Evolutionary conservation across 164 flowering plant genomes (phyloP), one percentile per base, ranked within the genome.

Genomic region (Vitis rupestris): DNA sequence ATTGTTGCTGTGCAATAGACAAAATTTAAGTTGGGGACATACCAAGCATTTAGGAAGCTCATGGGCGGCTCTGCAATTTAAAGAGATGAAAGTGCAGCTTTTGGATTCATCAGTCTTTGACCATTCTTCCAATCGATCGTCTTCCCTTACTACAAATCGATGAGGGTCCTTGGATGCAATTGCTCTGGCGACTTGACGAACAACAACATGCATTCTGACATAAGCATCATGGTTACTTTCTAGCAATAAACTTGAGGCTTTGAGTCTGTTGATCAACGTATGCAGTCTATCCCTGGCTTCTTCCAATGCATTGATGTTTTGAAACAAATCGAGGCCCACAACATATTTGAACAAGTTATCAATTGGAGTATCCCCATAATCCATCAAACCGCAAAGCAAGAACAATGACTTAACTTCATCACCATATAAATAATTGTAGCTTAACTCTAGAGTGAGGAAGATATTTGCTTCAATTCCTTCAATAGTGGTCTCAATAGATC

Each of bases 31-130:
- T n/a, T 68, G 4, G 1, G 78, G 78, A 50, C 64, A 72, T 11
- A 57, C 14, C 17, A 64, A 6, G 4, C 6, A 12, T 14, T 55
- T 50, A 44, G 82, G 78, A 16, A 71, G 74, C 16, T 71, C 27
- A 8, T 2, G 10, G 23, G 63, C 51, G 0, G 17, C 9, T 5
- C 54, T 16, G 9, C 7, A 1, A 29, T 23, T 29, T 6, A 68
- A 47, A 8, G 59, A 73, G 7, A 77, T 52, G 9, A 10, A 12
- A 29, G 10, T 59, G 50, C 15, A 70, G 0, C 29, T 17, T 19
- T 59, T 23, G 6, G 10, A 50, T n/a, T 4, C 13, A 15, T 17
- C 50, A 10, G 5, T 17, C 2, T 16, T 16, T 1, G 64, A 71
- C 72, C 68, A 72, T 16, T 63, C 44, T 1, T 31, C 37, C 1